phyloP scores from a whole-genome alignment of 441 rosid genomes.

The Mallotus japonicus region DNA sequence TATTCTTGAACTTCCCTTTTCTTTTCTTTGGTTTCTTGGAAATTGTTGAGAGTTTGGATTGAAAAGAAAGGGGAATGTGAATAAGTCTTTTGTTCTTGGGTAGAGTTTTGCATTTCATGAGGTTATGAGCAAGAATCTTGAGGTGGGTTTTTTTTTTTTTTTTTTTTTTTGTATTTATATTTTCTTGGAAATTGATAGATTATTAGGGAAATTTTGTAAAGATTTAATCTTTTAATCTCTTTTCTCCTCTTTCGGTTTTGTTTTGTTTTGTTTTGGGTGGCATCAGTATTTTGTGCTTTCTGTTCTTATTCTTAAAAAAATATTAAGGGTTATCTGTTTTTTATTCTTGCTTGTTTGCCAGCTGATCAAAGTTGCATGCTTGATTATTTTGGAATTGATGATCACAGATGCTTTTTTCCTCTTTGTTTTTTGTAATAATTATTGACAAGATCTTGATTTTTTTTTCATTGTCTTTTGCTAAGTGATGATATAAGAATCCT shows the following conservation, averaged over 20 bases:
- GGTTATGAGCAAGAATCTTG: background rate
- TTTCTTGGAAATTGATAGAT: background rate
- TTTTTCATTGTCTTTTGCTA: background rate
- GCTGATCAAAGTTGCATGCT: background rate
- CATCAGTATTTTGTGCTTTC: background rate
- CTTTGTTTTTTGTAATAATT: too few species aligned
- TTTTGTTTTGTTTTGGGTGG: background rate
- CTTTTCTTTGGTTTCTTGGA: constrained; percentile 6
- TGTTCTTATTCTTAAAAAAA: too few species aligned
- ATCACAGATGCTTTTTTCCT: background rate
- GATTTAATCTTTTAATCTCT: background rate
- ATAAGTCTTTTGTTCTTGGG: too few species aligned
- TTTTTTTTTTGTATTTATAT: background rate
- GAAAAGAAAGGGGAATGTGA: too few species aligned
- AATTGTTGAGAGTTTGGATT: background rate
- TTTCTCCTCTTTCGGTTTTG: constrained; percentile 1
- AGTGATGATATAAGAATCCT: background rate
- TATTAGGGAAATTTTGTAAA: background rate
- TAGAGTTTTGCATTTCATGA: background rate
- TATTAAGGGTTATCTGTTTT: too few species aligned
- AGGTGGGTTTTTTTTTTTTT: constrained; percentile 2
- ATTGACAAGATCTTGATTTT: background rate
- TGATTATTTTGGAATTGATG: background rate
- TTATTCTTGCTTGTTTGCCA: too few species aligned
- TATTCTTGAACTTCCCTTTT: background rate